phyloP scores from a whole-genome alignment of 768 basidiomycete genomes.

The Galerina marginata region DNA sequence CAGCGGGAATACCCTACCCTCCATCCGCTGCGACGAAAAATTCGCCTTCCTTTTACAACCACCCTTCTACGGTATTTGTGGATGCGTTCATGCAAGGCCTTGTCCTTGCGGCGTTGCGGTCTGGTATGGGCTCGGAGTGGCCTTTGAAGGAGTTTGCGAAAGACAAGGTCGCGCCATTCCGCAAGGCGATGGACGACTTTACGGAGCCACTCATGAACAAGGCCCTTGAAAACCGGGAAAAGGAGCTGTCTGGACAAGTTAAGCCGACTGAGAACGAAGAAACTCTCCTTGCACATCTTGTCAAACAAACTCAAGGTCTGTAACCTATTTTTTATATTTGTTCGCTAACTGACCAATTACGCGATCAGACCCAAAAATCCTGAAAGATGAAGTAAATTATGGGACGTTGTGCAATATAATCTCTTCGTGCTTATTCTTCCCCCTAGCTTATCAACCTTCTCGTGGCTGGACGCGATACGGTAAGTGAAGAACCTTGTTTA shows the following conservation, averaged over 20 bases:
- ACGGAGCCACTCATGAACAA: slow-evolving; percentile 55
- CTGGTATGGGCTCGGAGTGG: slow-evolving; percentile 41
- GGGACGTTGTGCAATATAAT: neutral
- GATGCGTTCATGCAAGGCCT: slow-evolving; percentile 56
- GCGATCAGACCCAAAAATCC: slow-evolving; percentile 18
- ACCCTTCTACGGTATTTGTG: slow-evolving; percentile 50
- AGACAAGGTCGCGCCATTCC: slow-evolving; percentile 48
- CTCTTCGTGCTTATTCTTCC: slow-evolving; percentile 1
- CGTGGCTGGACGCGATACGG: slow-evolving; percentile 58
- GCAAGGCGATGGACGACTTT: slow-evolving; percentile 51
- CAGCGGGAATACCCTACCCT: slow-evolving; percentile 57
- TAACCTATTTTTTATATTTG: slow-evolving; percentile 17
- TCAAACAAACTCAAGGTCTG: slow-evolving; percentile 45
- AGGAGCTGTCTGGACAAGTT: slow-evolving; percentile 29
- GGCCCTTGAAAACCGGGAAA: slow-evolving; percentile 44
- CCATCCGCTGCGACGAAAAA: slow-evolving; percentile 29
- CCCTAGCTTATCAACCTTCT: slow-evolving; percentile 48
- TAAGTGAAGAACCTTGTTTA: neutral
- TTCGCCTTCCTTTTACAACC: slow-evolving; percentile 30
- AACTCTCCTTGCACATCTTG: slow-evolving; percentile 54
- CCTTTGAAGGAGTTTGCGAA: slow-evolving; percentile 52
- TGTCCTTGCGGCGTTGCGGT: slow-evolving; percentile 38
- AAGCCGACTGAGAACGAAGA: slow-evolving; percentile 42
- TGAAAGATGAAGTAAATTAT: slow-evolving; percentile 43
- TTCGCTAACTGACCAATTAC: neutral